Evolutionary conservation across 2,329 filamentous ascomycete genomes (phyloP).

Genomic region (Neoscytalidium dimidiatum): DNA sequence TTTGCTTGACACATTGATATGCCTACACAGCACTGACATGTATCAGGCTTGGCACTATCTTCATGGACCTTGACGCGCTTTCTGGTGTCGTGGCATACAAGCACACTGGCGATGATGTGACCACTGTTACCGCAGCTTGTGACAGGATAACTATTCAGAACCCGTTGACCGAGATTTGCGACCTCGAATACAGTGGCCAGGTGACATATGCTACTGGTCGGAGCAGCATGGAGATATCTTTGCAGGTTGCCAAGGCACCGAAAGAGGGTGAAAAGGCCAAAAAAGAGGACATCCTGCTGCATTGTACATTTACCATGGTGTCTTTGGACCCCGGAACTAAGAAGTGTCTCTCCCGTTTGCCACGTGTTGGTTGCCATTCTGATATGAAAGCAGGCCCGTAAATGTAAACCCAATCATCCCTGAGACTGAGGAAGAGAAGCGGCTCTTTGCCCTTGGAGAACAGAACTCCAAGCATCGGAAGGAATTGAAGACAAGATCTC

Average conservation of each 20-base stretch:
- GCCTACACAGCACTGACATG: neutral
- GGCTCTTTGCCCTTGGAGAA: constrained; percentile 63
- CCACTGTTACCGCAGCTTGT: constrained; percentile 65
- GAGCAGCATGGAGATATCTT: constrained; percentile 72
- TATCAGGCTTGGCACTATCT: constrained; percentile 65
- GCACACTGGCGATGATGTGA: constrained; percentile 65
- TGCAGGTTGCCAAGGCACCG: constrained; percentile 70
- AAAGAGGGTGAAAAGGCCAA: constrained; percentile 57
- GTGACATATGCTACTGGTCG: constrained; percentile 73
- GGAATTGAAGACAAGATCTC: constrained; percentile 58
- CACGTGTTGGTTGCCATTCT: constrained; percentile 5
- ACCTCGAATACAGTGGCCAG: constrained; percentile 70
- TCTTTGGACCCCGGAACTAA: constrained; percentile 69
- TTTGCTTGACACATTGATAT: neutral
- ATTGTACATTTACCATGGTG: constrained; percentile 78
- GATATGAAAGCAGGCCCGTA: constrained; percentile 50
- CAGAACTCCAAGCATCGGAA: constrained; percentile 69
- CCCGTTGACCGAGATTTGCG: constrained; percentile 74
- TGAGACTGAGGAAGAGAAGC: constrained; percentile 66
- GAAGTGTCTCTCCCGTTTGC: constrained; percentile 42
- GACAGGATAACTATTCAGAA: constrained; percentile 69
- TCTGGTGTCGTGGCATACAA: constrained; percentile 77
- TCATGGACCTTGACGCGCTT: constrained; percentile 80
- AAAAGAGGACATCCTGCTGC: constrained; percentile 65
- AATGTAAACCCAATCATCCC: constrained; percentile 62